phyloP scores from a whole-genome alignment of 805 yeast species.

The Teunomyces panamensis region DNA sequence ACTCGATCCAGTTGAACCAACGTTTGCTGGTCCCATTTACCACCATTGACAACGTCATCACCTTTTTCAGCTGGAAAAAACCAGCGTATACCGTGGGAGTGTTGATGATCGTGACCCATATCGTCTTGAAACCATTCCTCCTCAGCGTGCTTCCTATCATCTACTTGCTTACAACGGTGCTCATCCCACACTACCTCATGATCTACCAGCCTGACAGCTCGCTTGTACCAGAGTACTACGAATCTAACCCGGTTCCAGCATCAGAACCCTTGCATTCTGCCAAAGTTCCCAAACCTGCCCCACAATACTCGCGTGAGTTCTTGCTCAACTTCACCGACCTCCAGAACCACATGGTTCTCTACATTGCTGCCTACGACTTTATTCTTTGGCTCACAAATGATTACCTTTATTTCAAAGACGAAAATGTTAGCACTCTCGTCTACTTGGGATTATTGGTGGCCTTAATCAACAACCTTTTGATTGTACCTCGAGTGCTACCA shows the following conservation, averaged over 20 bases:
- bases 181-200: conserved; percentile 65
- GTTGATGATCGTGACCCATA: conserved; percentile 46
- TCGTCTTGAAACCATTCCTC: conserved; percentile 60
- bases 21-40: conserved; percentile 62
- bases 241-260: conserved; percentile 33
- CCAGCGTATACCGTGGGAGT: conserved; percentile 61
- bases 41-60: conserved; percentile 53
- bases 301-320: conserved; percentile 77
- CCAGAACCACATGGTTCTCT: conserved; percentile 74
- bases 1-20: conserved; percentile 60
- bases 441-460: conserved; percentile 40
- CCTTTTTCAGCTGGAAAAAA: conserved; percentile 61
- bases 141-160: conserved; percentile 54
- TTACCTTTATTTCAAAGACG: conserved; percentile 64
- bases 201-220: conserved; percentile 61
- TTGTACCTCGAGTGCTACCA: conserved; percentile 27
- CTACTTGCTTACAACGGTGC: conserved; percentile 48
- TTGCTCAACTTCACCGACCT: conserved; percentile 75
- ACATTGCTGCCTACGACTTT: conserved; percentile 61
- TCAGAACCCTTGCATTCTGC: conserved; percentile 51
- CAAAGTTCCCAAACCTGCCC: conserved; percentile 64
- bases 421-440: conserved; percentile 51
- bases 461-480: conserved; percentile 19
- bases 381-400: conserved; percentile 46
- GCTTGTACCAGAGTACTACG: conserved; percentile 15